phyloP scores from a whole-genome alignment of 495 filamentous ascomycete species.

The Trichoderma asperelloides region DNA sequence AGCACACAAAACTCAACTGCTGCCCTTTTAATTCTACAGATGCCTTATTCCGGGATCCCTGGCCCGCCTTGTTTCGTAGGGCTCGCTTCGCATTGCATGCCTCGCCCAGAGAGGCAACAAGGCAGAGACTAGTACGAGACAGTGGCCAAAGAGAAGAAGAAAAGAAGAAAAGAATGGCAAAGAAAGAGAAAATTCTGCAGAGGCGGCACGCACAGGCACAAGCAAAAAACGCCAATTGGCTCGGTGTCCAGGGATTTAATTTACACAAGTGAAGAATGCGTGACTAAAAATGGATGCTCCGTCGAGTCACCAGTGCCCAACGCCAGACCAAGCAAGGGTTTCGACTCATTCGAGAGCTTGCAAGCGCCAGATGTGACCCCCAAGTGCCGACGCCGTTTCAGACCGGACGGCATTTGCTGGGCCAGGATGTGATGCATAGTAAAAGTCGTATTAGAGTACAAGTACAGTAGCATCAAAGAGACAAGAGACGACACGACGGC shows the following conservation, averaged over 20 bases:
- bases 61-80: not conserved
- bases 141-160: not conserved
- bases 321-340: not conserved
- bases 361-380: constrained; percentile 2
- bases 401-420: not conserved
- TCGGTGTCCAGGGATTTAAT: not conserved
- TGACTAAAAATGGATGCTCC: not conserved
- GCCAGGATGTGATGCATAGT: not conserved
- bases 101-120: not conserved
- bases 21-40: not conserved
- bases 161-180: not conserved
- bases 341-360: not conserved
- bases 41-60: not conserved
- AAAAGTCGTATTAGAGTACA: not conserved
- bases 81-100: not conserved
- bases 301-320: constrained; percentile 8
- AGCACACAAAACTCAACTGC: no score
- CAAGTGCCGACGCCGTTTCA: not conserved
- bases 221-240: not conserved
- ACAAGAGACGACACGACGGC: not conserved
- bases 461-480: not conserved
- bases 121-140: not conserved
- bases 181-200: not conserved
- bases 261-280: not conserved
- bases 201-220: not conserved